Conservation (phyloP, 1,284 basidiomycete species). For the Cryptococcus neoformans region DNA sequence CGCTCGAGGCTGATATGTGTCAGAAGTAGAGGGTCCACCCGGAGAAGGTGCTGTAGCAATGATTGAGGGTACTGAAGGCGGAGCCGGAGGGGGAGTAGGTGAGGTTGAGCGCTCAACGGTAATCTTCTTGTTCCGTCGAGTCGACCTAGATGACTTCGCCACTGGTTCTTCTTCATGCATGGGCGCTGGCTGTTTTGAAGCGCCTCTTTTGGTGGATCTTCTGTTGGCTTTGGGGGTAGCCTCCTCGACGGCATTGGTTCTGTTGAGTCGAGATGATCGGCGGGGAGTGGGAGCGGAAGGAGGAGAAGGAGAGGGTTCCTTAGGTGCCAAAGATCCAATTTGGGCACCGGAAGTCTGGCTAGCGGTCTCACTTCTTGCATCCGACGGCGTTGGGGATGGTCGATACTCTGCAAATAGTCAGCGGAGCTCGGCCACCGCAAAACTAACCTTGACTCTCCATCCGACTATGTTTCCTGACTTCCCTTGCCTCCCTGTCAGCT, state of each 20-base stretch:
- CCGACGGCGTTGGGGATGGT: slow-evolving; percentile 17
- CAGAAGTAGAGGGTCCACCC: slow-evolving; percentile 9
- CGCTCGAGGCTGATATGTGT: slow-evolving; percentile 27
- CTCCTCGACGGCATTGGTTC: slow-evolving; percentile 14
- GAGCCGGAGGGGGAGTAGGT: slow-evolving; percentile 15
- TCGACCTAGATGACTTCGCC: slow-evolving; percentile 14
- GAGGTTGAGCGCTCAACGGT: slow-evolving; percentile 25
- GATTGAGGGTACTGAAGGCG: slow-evolving; percentile 29
- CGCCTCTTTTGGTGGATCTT: slow-evolving; percentile 12
- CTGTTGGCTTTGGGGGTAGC: slow-evolving; percentile 24
- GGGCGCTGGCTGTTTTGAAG: slow-evolving; percentile 11
- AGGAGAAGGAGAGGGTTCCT: slow-evolving; percentile 10
- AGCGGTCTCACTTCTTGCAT: slow-evolving; percentile 12
- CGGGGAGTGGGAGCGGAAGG: slow-evolving; percentile 29
- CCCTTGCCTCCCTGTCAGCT: slow-evolving; percentile 28
- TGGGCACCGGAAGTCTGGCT: slow-evolving; percentile 10
- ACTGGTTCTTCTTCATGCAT: slow-evolving; percentile 13
- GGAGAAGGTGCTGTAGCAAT: slow-evolving; percentile 44
- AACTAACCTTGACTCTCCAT: slow-evolving; percentile 18
- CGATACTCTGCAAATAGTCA: slow-evolving; percentile 11
- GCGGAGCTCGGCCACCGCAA: background rate
- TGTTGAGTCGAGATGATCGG: slow-evolving; percentile 32
- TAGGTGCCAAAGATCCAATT: slow-evolving; percentile 11
- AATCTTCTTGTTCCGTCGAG: slow-evolving; percentile 15
- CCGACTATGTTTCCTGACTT: slow-evolving; percentile 17